Evolutionary conservation across 805 yeast genomes (phyloP).

Genomic region (Candida michaelii): DNA sequence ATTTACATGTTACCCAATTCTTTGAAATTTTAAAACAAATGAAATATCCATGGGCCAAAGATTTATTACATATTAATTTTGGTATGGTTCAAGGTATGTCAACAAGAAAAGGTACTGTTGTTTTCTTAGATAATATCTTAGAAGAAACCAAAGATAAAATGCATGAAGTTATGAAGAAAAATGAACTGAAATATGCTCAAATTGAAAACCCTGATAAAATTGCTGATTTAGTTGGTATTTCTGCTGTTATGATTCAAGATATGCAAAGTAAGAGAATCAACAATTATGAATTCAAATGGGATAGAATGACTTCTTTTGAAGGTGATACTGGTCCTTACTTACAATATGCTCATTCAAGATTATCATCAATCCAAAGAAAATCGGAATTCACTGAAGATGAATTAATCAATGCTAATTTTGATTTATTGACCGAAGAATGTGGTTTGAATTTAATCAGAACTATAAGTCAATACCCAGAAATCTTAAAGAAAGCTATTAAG

Average conservation of each 20-base stretch:
- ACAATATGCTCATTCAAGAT: constrained; percentile 97
- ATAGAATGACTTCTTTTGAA: constrained; percentile 95
- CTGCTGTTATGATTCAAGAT: constrained; percentile 98
- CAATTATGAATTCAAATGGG: constrained; percentile 96
- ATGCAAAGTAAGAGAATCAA: constrained; percentile 97
- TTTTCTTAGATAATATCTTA: constrained; percentile 90
- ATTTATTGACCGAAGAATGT: constrained; percentile 65
- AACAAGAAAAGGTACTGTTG: constrained; percentile 97
- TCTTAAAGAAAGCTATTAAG: constrained; percentile 75
- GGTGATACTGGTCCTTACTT: constrained; percentile 99
- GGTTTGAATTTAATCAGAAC: constrained; percentile 73
- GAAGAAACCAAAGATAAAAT: constrained; percentile 91
- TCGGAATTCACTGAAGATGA: constrained; percentile 48
- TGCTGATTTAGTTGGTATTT: constrained; percentile 93
- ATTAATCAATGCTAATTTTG: constrained; percentile 51
- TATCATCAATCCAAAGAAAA: constrained; percentile 91
- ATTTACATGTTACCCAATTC: constrained; percentile 89
- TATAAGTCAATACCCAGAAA: constrained; percentile 89
- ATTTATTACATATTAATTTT: constrained; percentile 80
- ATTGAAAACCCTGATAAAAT: constrained; percentile 91
- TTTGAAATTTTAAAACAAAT: constrained; percentile 89
- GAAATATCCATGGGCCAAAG: constrained; percentile 85
- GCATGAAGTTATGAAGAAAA: constrained; percentile 95
- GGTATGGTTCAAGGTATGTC: constrained; percentile 99
- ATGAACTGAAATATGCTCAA: constrained; percentile 86